phyloP scores from a whole-genome alignment of 2,329 filamentous ascomycete genomes.

The Karstenula rhodostoma region DNA sequence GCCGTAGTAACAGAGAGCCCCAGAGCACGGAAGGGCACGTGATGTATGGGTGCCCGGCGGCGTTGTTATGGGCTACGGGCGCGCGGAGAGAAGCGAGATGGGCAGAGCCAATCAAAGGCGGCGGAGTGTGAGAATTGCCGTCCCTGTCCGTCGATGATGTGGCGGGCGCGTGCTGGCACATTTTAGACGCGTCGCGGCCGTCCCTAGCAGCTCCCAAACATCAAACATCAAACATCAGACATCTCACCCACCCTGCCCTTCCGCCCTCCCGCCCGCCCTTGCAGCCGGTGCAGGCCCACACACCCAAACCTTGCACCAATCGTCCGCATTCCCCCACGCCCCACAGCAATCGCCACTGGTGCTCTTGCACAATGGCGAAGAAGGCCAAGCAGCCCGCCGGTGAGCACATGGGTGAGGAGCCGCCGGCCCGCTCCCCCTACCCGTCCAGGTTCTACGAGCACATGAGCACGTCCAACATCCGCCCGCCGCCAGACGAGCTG shows the following conservation, averaged over 20 bases:
- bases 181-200: conserved; percentile 1
- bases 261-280: conserved; percentile 6
- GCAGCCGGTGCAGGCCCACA: background rate
- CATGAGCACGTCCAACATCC: conserved; percentile 38
- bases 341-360: background rate
- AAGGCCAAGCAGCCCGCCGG: conserved; percentile 8
- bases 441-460: conserved; percentile 72
- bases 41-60: no score
- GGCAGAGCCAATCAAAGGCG: no score
- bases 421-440: conserved; percentile 25
- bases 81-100: no score
- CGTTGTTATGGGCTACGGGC: no score
- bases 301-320: no score
- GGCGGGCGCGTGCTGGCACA: background rate
- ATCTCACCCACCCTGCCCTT: background rate
- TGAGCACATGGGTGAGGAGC: conserved; percentile 8
- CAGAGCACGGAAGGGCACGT: no score
- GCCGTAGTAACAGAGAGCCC: no score
- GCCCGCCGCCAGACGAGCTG: conserved; percentile 49
- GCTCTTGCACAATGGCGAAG: conserved; percentile 3
- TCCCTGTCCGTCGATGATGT: background rate
- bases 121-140: no score
- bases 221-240: background rate
- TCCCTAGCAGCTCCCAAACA: conserved; percentile 1
- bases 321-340: no score